These are phyloP conservation scores for Morella rubra DNA, from an alignment of 306 rosid genomes.

Conservation along the genomic window DNA sequence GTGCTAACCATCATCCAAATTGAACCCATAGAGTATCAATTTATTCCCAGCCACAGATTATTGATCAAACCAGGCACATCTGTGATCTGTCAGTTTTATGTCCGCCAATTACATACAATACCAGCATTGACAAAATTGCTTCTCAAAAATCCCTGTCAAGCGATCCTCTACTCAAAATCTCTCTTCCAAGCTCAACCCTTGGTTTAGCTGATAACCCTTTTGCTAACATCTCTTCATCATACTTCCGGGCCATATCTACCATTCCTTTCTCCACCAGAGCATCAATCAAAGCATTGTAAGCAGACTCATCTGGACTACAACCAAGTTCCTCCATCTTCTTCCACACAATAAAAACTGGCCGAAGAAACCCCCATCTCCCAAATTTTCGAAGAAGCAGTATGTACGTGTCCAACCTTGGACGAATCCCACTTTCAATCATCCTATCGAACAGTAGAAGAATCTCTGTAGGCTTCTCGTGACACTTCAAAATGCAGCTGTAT, in stretches of 20 bases:
- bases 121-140: neutral
- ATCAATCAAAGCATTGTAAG: conserved; percentile 84
- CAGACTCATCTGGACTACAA: conserved; percentile 75
- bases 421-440: conserved; percentile 70
- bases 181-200: conserved; percentile 67
- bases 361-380: conserved; percentile 90
- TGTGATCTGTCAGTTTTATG: neutral
- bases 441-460: conserved; percentile 62
- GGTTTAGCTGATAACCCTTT: conserved; percentile 87
- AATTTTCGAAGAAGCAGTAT: conserved; percentile 88
- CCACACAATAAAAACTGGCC: conserved; percentile 76
- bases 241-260: conserved; percentile 69
- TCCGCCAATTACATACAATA: neutral
- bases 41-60: neutral
- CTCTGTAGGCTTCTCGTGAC: conserved; percentile 61
- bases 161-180: conserved; percentile 27
- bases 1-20: neutral
- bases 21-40: neutral
- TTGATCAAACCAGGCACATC: neutral
- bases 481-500: conserved; percentile 61
- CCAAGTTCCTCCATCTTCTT: conserved; percentile 71
- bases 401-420: conserved; percentile 68
- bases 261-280: conserved; percentile 80
- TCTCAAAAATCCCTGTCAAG: conserved; percentile 28
- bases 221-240: conserved; percentile 78